These are phyloP conservation scores for Trypethelium eluteriae DNA, from an alignment of 495 filamentous ascomycete species.

Conservation along the genomic window DNA sequence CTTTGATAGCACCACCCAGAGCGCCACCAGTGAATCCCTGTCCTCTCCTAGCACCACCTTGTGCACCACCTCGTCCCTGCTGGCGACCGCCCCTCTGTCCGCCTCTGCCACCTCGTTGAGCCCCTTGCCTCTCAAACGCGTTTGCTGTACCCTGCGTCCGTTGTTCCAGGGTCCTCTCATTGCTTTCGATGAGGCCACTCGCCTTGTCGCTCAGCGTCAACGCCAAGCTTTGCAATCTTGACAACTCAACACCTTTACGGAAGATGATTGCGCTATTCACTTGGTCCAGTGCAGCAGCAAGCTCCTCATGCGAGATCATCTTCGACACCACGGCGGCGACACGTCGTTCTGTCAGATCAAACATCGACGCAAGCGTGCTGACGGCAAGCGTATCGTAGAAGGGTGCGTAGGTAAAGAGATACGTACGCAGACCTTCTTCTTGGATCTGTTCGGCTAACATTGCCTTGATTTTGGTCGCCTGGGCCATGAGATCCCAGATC, in stretches of 20 bases:
- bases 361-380: slow-evolving; percentile 80
- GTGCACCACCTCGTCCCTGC: slow-evolving; percentile 16
- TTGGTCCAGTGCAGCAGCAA: slow-evolving; percentile 92
- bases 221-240: slow-evolving; percentile 87
- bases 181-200: slow-evolving; percentile 86
- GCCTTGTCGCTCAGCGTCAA: slow-evolving; percentile 94
- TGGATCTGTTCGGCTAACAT: slow-evolving; percentile 98
- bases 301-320: slow-evolving; percentile 99
- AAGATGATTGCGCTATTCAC: slow-evolving; percentile 97
- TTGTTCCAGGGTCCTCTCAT: slow-evolving; percentile 94
- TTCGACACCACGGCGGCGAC: slow-evolving; percentile 91
- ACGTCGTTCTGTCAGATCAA: slow-evolving; percentile 84
- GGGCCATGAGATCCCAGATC: slow-evolving; percentile 96
- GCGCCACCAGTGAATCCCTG: slow-evolving; percentile 26
- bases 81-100: slow-evolving; percentile 48
- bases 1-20: slow-evolving; percentile 27
- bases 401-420: slow-evolving; percentile 98
- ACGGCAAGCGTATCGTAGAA: slow-evolving; percentile 97
- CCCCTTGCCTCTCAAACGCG: slow-evolving; percentile 84
- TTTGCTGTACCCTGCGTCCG: slow-evolving; percentile 91
- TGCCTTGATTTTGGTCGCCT: slow-evolving; percentile 81
- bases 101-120: slow-evolving; percentile 61
- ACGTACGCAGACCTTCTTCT: slow-evolving; percentile 94
- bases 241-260: slow-evolving; percentile 97
- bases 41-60: slow-evolving; percentile 18